These are phyloP conservation scores for Thelonectria rubi DNA, from an alignment of 2,329 filamentous ascomycete species.

Conservation along the genomic window DNA sequence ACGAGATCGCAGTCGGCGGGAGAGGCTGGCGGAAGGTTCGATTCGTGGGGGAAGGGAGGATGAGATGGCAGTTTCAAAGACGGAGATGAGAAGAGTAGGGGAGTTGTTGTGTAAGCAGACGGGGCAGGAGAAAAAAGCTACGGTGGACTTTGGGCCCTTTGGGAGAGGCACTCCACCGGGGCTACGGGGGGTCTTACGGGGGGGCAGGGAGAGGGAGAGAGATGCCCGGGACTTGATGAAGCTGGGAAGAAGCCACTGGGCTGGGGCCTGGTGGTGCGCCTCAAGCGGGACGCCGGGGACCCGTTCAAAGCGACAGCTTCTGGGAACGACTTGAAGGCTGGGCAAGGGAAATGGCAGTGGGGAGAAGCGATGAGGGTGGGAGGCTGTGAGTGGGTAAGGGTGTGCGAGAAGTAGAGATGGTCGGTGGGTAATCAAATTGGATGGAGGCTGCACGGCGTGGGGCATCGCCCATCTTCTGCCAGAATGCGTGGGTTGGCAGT, in stretches of 20 bases:
- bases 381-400: conserved; percentile 31
- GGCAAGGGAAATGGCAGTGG: conserved; percentile 44
- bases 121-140: conserved; percentile 43
- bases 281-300: conserved; percentile 18
- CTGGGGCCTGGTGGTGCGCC: conserved; percentile 19
- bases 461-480: conserved; percentile 26
- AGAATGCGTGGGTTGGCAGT: conserved; percentile 1
- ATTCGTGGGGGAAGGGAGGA: conserved; percentile 30
- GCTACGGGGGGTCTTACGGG: conserved; percentile 10
- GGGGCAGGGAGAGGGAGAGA: not conserved
- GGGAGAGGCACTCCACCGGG: conserved; percentile 19
- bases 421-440: conserved; percentile 3
- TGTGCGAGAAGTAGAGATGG: conserved; percentile 10
- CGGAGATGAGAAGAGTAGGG: conserved; percentile 33
- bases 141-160: conserved; percentile 38
- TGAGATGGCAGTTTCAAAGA: conserved; percentile 30
- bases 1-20: conserved; percentile 35
- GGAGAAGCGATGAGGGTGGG: conserved; percentile 18
- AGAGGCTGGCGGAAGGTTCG: conserved; percentile 31
- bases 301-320: conserved; percentile 7
- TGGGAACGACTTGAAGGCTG: conserved; percentile 26
- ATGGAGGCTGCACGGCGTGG: conserved; percentile 34
- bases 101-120: conserved; percentile 46
- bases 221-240: not conserved
- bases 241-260: conserved; percentile 6